Base-by-base conservation (phyloP, 352 stramenopile species). In the Salisapilia sapeloensis region DNA sequence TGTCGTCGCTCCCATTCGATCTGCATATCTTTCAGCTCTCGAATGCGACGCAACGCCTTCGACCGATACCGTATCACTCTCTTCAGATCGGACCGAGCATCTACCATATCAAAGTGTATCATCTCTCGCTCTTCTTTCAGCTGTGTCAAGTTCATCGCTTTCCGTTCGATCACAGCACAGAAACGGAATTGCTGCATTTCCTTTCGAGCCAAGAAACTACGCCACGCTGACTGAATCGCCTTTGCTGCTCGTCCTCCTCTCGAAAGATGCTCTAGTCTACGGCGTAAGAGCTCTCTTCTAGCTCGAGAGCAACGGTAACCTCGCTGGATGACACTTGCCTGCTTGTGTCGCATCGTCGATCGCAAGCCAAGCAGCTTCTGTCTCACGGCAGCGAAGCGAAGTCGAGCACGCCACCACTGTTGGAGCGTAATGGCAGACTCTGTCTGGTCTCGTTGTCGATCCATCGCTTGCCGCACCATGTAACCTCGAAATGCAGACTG, bases 1-100 rank as follows among this genome's bases (percentile, higher is more conserved):
- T 81, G 67, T 6, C 69, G 61, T 12, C 66, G 53, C 39, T 89
- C 69, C 67, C 72, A 89, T n/a, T 85, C 64, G 31, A 85, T 51
- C 8, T 59, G 60, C 59, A 82, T 83, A 2, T 58, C 54, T 34
- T 82, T 82, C 15, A 89, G 44, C 43, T 89, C 69, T 25, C 76
- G 71, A 26, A 82, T 66, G 6, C 69, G 63, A 5, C 62, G 52
- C 3, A 83, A 39, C 9, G 62, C 50, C 48, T 83, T 84, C 21
- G 60, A 60, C 37, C 80, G 77, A 52, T 79, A 78, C 42, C 74
- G 74, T 40, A 76, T 56, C n/a, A 81, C 35, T 1, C 62, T 63
- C 33, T 77, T 77, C 2, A 82, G 38, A 42, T 85, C 69, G 2
- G 34, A 35, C 3, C 56, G 56, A 0, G 64, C 57, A 27, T 89